Evolutionary conservation across 352 stramenopile genomes (phyloP), one percentile per base, ranked within the genome.

Genomic region (Phytophthora hybrid): DNA sequence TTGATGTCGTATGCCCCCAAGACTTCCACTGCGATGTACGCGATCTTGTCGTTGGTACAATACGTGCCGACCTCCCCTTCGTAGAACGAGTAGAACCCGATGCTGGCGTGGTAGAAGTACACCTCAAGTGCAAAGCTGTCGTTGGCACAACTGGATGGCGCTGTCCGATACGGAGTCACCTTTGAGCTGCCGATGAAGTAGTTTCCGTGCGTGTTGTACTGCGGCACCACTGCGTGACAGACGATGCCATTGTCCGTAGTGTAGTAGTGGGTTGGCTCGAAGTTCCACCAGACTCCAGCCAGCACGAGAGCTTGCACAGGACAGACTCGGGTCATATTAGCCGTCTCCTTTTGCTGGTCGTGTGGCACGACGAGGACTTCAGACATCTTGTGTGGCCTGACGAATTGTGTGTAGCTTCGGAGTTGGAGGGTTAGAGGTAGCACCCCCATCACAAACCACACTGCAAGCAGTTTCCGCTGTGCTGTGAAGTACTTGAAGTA

Each of bases 181-280:
- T 34, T 57, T 1, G 46, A 29, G 29, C 19, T 66, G 18, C 31
- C 32, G 23, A 66, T 59, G 32, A 59, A 49, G 47, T 66, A 66
- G 47, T 66, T 66, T 34, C 47, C 47, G 14, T 66, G 59, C 14
- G 54, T 19, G 41, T 66, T 66, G 59, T 66, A 66, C 59, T 66
- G 68, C 46, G 57, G 54, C 7, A 69, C 34, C 1, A 73, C 66
- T 16, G 56, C 52, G 14, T 68, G 59, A 13, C 66, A 73, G 14
- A 68, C 18, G 5, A 31, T 39, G 6, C 31, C 52, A 13, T 44
- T 29, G 10, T 52, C 37, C 3, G 62, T 26, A 1, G 8, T 29
- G 19, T 51, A 59, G 44, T 73, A 73, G 49, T 63, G 52, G 14
- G 52, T 63, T 0, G 66, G 39, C 3, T 65, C 59, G 11, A 63